Evolutionary conservation across 495 filamentous ascomycete genomes (phyloP), one percentile per base, ranked within the genome.

Genomic region (Penicillium macrosclerotiorum): DNA sequence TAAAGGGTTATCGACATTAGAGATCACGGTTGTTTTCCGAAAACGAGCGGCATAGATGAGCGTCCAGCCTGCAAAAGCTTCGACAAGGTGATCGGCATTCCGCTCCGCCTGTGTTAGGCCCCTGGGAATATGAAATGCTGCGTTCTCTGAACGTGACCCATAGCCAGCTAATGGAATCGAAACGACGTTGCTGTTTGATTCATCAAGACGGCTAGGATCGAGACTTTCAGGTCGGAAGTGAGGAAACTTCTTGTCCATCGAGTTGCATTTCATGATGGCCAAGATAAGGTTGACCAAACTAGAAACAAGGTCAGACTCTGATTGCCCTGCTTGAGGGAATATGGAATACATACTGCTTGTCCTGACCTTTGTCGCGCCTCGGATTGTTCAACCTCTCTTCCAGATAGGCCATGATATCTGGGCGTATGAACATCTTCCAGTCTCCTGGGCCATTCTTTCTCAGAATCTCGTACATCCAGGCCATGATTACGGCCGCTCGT

Each of bases 391-490:
- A 42, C 16, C 47, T 55, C 5, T 40, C 54, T n/a, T 61, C 17
- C 1, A 76, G 53, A 60, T 66, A 71, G 8, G 68, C 53, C 33
- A 71, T 34, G n/a, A 75, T 49, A 26, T 62, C 47, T 1, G 75
- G 75, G 4, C 61, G 61, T 8, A 74, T 51, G 49, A 72, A 63
- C 11, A 78, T 32, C 39, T 73, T 75, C 59, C 57, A 69, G 5
- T 37, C 59, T 2, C 64, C 63, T 1, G 47, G 49, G n/a, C n/a
- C n/a, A 25, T 60, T 65, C 3, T 38, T 51, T 17, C 36, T 52
- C 3, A 25, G 18, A 17, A 40, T 51, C 3, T 57, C 49, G n/a
- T 33, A 33, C 39, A 85, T 85, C 82, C 82, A 87, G 1, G 63
- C 57, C 4, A 88, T 48, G n/a, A 86, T 67, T 4, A 74, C 59